Base-by-base conservation (phyloP, 345 rosid genomes). In the Kernera saxatilis region DNA sequence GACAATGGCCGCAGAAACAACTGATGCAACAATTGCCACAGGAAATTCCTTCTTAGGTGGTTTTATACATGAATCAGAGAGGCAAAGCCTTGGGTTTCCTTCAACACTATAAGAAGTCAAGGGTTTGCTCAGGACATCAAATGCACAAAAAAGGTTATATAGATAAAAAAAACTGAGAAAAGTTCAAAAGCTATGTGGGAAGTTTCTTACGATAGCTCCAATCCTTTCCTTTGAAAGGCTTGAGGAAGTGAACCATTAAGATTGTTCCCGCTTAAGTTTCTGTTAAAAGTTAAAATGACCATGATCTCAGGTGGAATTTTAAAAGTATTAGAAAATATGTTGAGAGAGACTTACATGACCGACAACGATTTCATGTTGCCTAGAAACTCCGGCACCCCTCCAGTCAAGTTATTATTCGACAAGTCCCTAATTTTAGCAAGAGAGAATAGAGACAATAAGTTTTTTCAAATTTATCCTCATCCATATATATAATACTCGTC, bases 361-460 rank as follows among this genome's bases (percentile, higher is more conserved):
- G 18, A 64, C 64, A 89, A 65, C 23, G 67, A 77, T 17, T 75
- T 27, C 76, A 86, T 25, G 15, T 64, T 48, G 7, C 84, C 75
- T 3, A 89, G 81, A 69, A 78, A 76, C 8, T 69, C 75, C 0
- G 94, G 89, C 17, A 88, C 69, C 0, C 5, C 2, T 33, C 91
- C 91, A 1, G 58, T 71, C 43, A 88, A 70, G 48, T 41, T 75
- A 35, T 83, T 86, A 54, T 77, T 72, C 0, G 92, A 89, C n/a
- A 86, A 78, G 56, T 86, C 67, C 40, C 74, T 70, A 26, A 48
- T 1, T 18, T 15, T 29, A 86, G 64, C 82, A 84, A 44, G 2
- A 23, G n/a, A n/a, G n/a, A n/a, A n/a, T n/a, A n/a, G n/a, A 57
- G 12, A 35, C 4, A n/a, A 17, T 58, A 21, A 21, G 18, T 22